A percentile compares a stretch with the other conserved stretches of the same genome.
Evolutionary conservation across 192 early-diverging fungal genomes (phyloP).

Genomic region (Coemansia sp.): DNA sequence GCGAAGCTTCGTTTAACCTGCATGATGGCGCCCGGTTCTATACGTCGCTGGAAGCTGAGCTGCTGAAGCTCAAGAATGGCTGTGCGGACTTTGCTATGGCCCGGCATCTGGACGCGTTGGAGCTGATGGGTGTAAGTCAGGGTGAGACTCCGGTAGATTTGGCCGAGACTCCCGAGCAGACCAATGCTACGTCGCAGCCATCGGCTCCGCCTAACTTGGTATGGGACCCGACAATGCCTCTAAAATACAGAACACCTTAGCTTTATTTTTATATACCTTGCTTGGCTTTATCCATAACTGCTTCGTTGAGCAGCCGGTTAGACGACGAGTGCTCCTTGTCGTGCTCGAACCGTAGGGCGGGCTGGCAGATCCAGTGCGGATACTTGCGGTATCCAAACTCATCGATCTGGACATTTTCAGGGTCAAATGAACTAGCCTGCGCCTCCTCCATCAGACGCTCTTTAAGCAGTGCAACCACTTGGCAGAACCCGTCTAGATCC

Average conservation of each 20-base stretch:
- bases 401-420: slow-evolving; percentile 20
- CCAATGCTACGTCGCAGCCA: slow-evolving; percentile 1
- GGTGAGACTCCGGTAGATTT: slow-evolving; percentile 25
- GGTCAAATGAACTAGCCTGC: slow-evolving; percentile 22
- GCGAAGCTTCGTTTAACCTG: slow-evolving; percentile 71
- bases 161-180: slow-evolving; percentile 16
- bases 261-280: not conserved
- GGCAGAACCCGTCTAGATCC: slow-evolving; percentile 59
- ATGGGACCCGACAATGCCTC: slow-evolving; percentile 48
- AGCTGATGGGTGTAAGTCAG: slow-evolving; percentile 41
- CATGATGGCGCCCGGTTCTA: slow-evolving; percentile 77
- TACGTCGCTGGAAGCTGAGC: slow-evolving; percentile 61
- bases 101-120: slow-evolving; percentile 63
- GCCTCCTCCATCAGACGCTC: slow-evolving; percentile 35
- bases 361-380: slow-evolving; percentile 62
- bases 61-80: slow-evolving; percentile 60
- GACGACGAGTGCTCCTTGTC: slow-evolving; percentile 47
- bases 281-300: slow-evolving; percentile 2
- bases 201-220: slow-evolving; percentile 18
- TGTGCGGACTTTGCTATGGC: slow-evolving; percentile 71
- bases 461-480: slow-evolving; percentile 51
- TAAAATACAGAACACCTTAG: slow-evolving; percentile 27
- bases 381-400: slow-evolving; percentile 57
- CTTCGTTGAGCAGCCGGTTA: slow-evolving; percentile 48
- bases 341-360: slow-evolving; percentile 56